These are phyloP conservation scores for Ormosia emarginata DNA, from an alignment of 306 rosid genomes.

Conservation along the genomic window DNA sequence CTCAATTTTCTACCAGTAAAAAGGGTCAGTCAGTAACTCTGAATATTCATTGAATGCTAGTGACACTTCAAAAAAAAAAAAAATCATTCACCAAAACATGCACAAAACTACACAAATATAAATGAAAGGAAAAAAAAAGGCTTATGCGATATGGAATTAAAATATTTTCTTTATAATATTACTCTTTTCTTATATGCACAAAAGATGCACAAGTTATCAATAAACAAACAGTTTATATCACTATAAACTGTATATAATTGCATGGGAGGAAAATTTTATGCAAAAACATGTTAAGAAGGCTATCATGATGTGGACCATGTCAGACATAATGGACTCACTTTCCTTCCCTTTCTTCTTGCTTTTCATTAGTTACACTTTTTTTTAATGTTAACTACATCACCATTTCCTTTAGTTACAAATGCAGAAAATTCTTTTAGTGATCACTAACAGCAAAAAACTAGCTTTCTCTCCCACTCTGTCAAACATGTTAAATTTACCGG, in stretches of 20 bases:
- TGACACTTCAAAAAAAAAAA: not conserved
- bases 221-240: not conserved
- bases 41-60: not conserved
- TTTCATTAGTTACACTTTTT: not conserved
- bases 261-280: not conserved
- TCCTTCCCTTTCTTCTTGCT: not conserved
- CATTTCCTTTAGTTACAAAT: not conserved
- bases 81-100: not conserved
- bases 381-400: not conserved
- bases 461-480: not conserved
- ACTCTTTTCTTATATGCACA: not conserved
- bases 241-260: not conserved
- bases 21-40: not conserved
- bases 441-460: not conserved
- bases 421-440: not conserved
- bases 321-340: not conserved
- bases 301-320: not conserved
- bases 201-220: not conserved
- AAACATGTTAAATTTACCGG: not conserved
- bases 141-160: not conserved
- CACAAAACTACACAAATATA: not conserved
- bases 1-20: slow-evolving; percentile 73
- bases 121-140: not conserved
- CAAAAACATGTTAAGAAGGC: not conserved
- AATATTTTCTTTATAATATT: not conserved